Evolutionary conservation across 768 basidiomycete genomes (phyloP).

Genomic region (Lactifluus volemus): DNA sequence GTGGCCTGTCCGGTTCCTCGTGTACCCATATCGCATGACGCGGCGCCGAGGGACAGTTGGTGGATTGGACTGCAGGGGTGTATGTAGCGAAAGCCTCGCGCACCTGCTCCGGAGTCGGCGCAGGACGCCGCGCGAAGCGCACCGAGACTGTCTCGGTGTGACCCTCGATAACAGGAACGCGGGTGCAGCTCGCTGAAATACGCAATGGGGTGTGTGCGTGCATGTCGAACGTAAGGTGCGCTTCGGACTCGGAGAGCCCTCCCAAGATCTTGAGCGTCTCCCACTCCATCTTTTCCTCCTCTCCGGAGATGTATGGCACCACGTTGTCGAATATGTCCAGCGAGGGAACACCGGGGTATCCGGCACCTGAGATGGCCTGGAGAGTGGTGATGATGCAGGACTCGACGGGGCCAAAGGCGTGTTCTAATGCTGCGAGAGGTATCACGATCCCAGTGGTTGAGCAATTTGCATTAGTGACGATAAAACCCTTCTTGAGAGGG

Average conservation of each 20-base stretch:
- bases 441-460: conserved; percentile 90
- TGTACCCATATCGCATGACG: conserved; percentile 82
- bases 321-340: conserved; percentile 95
- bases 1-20: conserved; percentile 86
- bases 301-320: conserved; percentile 88
- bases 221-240: conserved; percentile 65
- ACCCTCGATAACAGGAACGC: conserved; percentile 93
- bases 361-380: conserved; percentile 95
- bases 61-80: conserved; percentile 64
- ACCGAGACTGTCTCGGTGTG: conserved; percentile 89
- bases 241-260: conserved; percentile 50
- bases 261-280: conserved; percentile 97
- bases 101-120: conserved; percentile 83
- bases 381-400: conserved; percentile 87
- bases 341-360: conserved; percentile 89
- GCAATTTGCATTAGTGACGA: conserved; percentile 98
- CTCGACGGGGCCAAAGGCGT: conserved; percentile 90
- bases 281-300: conserved; percentile 99
- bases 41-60: conserved; percentile 81
- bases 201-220: conserved; percentile 73
- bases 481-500: conserved; percentile 75
- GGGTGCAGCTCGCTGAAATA: conserved; percentile 88
- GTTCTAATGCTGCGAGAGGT: conserved; percentile 85
- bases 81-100: conserved; percentile 70
- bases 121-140: conserved; percentile 67